Conservation (phyloP, 805 yeast genomes). For the Wickerhamiella brachini region DNA sequence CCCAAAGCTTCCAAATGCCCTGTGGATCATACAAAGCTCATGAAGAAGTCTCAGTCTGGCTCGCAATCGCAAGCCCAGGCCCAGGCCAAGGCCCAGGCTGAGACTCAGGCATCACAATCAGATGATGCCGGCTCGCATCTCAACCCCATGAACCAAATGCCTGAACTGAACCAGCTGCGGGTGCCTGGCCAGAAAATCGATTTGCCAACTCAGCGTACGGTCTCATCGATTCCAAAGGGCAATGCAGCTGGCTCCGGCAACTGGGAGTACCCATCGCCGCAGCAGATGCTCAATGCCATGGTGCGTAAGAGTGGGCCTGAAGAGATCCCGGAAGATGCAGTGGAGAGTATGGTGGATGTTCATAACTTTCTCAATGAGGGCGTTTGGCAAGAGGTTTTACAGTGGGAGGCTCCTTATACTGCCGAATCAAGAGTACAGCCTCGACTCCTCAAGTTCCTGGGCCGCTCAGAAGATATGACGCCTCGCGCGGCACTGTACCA, state of each 20-base stretch:
- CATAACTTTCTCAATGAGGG: slow-evolving; percentile 95
- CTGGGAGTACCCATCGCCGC: slow-evolving; percentile 99
- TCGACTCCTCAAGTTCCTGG: slow-evolving; percentile 72
- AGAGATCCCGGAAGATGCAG: slow-evolving; percentile 87
- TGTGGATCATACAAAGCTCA: slow-evolving; percentile 24
- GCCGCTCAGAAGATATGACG: slow-evolving; percentile 74
- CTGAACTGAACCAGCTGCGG: slow-evolving; percentile 49
- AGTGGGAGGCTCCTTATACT: slow-evolving; percentile 77
- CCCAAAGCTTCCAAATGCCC: slow-evolving; percentile 25
- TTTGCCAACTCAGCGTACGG: slow-evolving; percentile 71
- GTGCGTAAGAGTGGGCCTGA: slow-evolving; percentile 74
- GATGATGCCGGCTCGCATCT: slow-evolving; percentile 18
- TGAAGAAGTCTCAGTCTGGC: background rate
- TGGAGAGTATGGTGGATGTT: slow-evolving; percentile 90
- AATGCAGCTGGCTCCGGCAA: slow-evolving; percentile 46
- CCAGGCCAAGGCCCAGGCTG: no score
- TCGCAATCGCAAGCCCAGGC: no score
- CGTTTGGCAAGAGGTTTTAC: slow-evolving; percentile 87
- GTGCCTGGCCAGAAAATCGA: slow-evolving; percentile 70
- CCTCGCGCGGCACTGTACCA: slow-evolving; percentile 73
- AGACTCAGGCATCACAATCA: no score
- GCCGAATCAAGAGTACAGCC: slow-evolving; percentile 45
- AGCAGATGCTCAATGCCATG: slow-evolving; percentile 98
- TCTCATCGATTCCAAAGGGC: slow-evolving; percentile 82
- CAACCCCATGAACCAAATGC: slow-evolving; percentile 87